phyloP scores from a whole-genome alignment of 768 basidiomycete species.

The Guyanaporus albipodus region DNA sequence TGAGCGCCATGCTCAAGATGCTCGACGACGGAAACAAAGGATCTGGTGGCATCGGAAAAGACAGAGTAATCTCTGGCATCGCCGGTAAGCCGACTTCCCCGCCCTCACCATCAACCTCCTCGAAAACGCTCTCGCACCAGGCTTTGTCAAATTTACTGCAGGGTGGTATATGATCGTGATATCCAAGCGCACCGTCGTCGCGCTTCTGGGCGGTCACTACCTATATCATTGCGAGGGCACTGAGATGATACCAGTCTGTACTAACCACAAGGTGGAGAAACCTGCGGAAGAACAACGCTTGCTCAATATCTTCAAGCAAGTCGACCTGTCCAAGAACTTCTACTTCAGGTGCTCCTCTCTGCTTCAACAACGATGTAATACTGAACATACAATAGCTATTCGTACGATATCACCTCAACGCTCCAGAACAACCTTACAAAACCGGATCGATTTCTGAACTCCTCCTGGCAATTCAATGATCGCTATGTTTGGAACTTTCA shows the following conservation, averaged over 20 bases:
- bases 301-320: slow-evolving; percentile 90
- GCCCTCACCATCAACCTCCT: no score
- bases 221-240: slow-evolving; percentile 94
- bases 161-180: slow-evolving; percentile 96
- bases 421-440: slow-evolving; percentile 86
- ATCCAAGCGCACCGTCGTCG: slow-evolving; percentile 86
- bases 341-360: slow-evolving; percentile 75
- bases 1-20: slow-evolving; percentile 91
- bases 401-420: slow-evolving; percentile 96
- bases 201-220: slow-evolving; percentile 92
- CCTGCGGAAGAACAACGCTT: slow-evolving; percentile 86
- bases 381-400: slow-evolving; percentile 55
- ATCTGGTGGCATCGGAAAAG: slow-evolving; percentile 81
- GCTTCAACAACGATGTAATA: neutral
- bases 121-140: slow-evolving; percentile 30
- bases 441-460: slow-evolving; percentile 39
- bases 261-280: slow-evolving; percentile 81
- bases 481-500: slow-evolving; percentile 95
- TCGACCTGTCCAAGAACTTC: slow-evolving; percentile 98
- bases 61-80: slow-evolving; percentile 75
- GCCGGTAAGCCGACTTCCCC: slow-evolving; percentile 49
- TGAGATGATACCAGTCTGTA: slow-evolving; percentile 73
- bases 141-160: slow-evolving; percentile 91
- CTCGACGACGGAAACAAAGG: slow-evolving; percentile 91
- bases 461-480: slow-evolving; percentile 72